These are phyloP conservation scores for Drechslerella coelobrocha DNA, from an alignment of 2,329 filamentous ascomycete species.

Conservation along the genomic window DNA sequence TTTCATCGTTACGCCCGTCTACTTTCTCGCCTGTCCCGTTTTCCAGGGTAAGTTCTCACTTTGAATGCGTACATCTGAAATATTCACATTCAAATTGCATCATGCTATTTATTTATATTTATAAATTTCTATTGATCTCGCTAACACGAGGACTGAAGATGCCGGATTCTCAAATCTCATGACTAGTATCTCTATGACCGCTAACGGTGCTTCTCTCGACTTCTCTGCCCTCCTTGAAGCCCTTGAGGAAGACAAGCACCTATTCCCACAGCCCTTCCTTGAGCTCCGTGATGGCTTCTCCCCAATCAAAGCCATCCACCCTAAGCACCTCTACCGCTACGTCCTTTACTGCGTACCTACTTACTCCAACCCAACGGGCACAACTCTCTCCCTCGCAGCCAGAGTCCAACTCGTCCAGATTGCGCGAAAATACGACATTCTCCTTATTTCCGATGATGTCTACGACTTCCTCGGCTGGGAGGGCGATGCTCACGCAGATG, in stretches of 20 bases:
- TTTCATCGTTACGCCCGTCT: conserved; percentile 54
- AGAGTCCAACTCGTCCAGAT: conserved; percentile 74
- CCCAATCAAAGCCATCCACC: conserved; percentile 21
- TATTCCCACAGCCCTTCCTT: conserved; percentile 55
- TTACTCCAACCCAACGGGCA: conserved; percentile 85
- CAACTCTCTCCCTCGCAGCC: conserved; percentile 75
- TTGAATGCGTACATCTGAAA: too few relatives aligned
- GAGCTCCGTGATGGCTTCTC: conserved; percentile 14
- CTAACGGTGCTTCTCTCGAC: conserved; percentile 98
- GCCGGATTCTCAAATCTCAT: conserved; percentile 42
- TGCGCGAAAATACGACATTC: conserved; percentile 77
- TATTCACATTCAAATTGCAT: too few relatives aligned
- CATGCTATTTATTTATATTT: too few relatives aligned
- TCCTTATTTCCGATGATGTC: conserved; percentile 89
- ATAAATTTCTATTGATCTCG: background rate
- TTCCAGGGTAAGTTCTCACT: conserved; percentile 53
- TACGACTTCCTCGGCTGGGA: conserved; percentile 76
- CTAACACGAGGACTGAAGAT: conserved; percentile 7
- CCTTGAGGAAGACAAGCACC: conserved; percentile 75
- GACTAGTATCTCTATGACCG: conserved; percentile 27
- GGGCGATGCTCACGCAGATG: conserved; percentile 19
- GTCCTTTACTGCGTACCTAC: conserved; percentile 88
- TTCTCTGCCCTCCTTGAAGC: conserved; percentile 95
- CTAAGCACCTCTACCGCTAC: conserved; percentile 72
- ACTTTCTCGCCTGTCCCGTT: conserved; percentile 53